phyloP scores from a whole-genome alignment of 495 filamentous ascomycete genomes.

The Neurospora discreta region DNA sequence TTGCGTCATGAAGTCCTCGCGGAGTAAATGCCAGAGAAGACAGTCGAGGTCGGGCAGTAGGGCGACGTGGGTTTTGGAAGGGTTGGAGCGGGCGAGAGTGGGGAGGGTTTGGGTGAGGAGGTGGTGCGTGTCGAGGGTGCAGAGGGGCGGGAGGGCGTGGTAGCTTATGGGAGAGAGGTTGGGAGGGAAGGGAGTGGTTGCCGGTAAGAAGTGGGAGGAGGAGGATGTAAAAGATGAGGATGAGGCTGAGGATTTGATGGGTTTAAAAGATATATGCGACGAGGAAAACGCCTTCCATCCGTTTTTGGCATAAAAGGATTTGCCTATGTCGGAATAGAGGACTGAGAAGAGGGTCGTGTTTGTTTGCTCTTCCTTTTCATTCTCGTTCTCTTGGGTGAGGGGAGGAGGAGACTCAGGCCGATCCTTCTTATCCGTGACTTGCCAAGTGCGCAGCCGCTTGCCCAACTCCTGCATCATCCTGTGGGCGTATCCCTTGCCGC shows the following conservation, averaged over 20 bases:
- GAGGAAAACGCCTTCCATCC: conserved; percentile 72
- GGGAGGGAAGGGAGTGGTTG: not conserved
- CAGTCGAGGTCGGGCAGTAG: conserved; percentile 62
- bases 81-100: conserved; percentile 30
- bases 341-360: conserved; percentile 51
- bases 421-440: conserved; percentile 3
- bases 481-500: conserved; percentile 69
- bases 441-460: conserved; percentile 21
- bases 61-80: conserved; percentile 43
- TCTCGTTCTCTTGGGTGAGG: not conserved
- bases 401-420: not conserved
- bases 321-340: conserved; percentile 91
- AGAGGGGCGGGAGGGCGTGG: conserved; percentile 40
- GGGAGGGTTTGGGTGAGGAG: conserved; percentile 30
- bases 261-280: conserved; percentile 54
- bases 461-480: conserved; percentile 46
- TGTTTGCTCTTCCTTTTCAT: conserved; percentile 14
- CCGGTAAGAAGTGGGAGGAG: conserved; percentile 1
- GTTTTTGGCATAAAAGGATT: conserved; percentile 71
- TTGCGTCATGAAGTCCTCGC: conserved; percentile 71
- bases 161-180: not conserved
- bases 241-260: not conserved
- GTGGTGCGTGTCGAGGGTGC: conserved; percentile 42
- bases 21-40: conserved; percentile 73
- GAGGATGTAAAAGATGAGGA: conserved; percentile 3